Percentiles rank a stretch among this genome's conserved stretches.
These are phyloP conservation scores for Pseudognaphalium luteoalbum DNA, from an alignment of 129 eudicot genomes.

Conservation along the genomic window DNA sequence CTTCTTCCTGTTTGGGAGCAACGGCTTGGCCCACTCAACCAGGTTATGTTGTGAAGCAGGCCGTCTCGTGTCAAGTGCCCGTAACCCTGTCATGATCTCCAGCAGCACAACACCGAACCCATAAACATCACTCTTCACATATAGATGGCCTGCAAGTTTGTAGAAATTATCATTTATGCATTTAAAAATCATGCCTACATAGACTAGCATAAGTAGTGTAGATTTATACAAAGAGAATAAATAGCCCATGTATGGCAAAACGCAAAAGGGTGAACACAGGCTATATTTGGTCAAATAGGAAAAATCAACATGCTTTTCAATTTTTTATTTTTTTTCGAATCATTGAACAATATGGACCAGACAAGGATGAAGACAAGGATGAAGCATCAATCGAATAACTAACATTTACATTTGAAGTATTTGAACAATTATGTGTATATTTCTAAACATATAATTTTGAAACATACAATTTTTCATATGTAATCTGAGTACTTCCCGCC, in stretches of 20 bases:
- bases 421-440: too few species aligned
- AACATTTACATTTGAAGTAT: too few species aligned
- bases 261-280: neutral
- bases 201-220: neutral
- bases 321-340: too few species aligned
- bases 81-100: slow-evolving; percentile 68
- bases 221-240: neutral
- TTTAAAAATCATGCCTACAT: neutral
- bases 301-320: too few species aligned
- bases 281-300: neutral
- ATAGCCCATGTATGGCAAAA: neutral
- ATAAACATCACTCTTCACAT: slow-evolving; percentile 85
- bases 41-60: slow-evolving; percentile 49
- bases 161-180: neutral
- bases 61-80: slow-evolving; percentile 61
- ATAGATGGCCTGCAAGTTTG: slow-evolving; percentile 60
- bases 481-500: neutral
- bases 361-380: too few species aligned
- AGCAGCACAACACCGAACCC: slow-evolving; percentile 90
- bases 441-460: too few species aligned
- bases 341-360: too few species aligned
- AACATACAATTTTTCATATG: too few species aligned
- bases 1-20: slow-evolving; percentile 55
- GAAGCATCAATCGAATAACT: too few species aligned
- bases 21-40: slow-evolving; percentile 67